These are phyloP conservation scores for Populus pruinosa DNA, from an alignment of 345 rosid genomes.

Conservation along the genomic window DNA sequence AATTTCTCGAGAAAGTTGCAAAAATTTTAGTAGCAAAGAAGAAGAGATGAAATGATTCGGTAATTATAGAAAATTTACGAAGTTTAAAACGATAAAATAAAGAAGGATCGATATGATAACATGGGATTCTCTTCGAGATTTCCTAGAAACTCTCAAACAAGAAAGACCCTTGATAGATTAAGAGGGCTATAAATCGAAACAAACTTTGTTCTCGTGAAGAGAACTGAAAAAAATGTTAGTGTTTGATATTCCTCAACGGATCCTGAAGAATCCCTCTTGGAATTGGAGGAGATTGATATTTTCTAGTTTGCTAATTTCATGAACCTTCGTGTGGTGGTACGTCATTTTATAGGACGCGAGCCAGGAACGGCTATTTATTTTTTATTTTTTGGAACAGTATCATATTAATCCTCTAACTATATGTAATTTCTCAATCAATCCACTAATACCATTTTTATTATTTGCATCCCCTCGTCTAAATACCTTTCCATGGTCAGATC, in stretches of 20 bases:
- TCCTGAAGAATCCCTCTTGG: background rate
- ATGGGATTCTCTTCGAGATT: background rate
- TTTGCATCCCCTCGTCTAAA: background rate
- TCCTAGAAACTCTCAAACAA: background rate
- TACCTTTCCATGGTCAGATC: background rate
- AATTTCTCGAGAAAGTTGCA: background rate
- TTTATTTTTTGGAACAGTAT: background rate
- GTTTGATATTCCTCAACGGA: background rate
- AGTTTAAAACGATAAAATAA: background rate
- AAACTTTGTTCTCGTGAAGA: background rate
- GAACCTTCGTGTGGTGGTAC: background rate
- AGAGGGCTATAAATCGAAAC: background rate
- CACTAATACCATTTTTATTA: background rate
- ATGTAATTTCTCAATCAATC: background rate
- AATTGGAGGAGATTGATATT: background rate
- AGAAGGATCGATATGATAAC: background rate
- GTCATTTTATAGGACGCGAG: slow-evolving; percentile 41
- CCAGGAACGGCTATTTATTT: slow-evolving; percentile 45
- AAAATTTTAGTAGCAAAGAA: background rate
- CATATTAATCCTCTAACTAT: background rate
- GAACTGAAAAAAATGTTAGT: background rate
- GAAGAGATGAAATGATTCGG: background rate
- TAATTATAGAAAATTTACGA: background rate
- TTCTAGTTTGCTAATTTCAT: background rate
- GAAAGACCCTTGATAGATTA: background rate